Conservation (phyloP, 148 eudicot genomes). For the Limonium bicolor region DNA sequence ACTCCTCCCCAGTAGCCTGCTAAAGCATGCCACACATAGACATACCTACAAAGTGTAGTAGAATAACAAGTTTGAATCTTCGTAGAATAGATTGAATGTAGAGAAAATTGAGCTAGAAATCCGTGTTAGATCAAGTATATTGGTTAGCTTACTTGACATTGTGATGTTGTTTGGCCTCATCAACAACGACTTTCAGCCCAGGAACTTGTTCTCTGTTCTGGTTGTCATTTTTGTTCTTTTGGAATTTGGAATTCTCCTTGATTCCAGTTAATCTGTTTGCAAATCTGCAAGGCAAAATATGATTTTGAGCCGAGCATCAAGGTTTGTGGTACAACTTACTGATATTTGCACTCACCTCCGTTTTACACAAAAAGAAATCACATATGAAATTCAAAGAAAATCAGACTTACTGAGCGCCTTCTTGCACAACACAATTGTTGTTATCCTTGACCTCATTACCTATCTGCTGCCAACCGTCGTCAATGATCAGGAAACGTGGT, state of each 20-base stretch:
- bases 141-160: constrained; percentile 56
- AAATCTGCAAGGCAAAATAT: constrained; percentile 34
- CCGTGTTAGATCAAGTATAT: background rate
- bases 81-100: background rate
- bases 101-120: background rate
- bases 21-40: constrained; percentile 93
- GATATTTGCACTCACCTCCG: background rate
- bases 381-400: background rate
- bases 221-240: constrained; percentile 41
- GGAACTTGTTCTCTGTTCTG: constrained; percentile 32
- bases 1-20: constrained; percentile 99
- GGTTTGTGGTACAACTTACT: too few species aligned
- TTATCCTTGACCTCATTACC: constrained; percentile 41
- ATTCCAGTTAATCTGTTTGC: constrained; percentile 85
- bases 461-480: constrained; percentile 98
- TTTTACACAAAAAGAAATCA: background rate
- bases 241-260: constrained; percentile 81
- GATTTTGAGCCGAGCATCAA: background rate
- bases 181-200: constrained; percentile 63
- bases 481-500: constrained; percentile 85
- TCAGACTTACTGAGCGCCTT: constrained; percentile 86
- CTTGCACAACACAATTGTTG: constrained; percentile 53
- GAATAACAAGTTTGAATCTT: background rate
- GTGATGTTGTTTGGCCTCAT: constrained; percentile 60
- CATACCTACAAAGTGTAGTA: constrained; percentile 30